phyloP scores from a whole-genome alignment of 768 basidiomycete genomes.

The Nevesoporus exiguus region DNA sequence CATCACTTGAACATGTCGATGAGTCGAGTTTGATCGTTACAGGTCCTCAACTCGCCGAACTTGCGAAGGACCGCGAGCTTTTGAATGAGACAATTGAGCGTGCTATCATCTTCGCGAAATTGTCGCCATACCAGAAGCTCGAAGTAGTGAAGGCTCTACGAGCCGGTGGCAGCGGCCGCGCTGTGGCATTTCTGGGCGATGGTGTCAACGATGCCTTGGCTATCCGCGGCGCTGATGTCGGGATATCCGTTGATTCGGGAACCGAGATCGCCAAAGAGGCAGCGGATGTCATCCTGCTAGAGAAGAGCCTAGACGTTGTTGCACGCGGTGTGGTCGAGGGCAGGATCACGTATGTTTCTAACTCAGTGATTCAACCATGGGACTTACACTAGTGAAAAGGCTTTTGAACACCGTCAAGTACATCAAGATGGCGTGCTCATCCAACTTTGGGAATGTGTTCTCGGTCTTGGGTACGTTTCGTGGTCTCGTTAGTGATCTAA shows the following conservation, averaged over 20 bases:
- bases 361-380: not conserved
- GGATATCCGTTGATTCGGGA: slow-evolving; percentile 34
- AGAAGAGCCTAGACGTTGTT: slow-evolving; percentile 36
- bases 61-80: slow-evolving; percentile 27
- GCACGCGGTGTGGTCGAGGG: slow-evolving; percentile 32
- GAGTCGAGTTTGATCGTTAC: slow-evolving; percentile 29
- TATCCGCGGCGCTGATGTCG: slow-evolving; percentile 32
- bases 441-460: slow-evolving; percentile 36
- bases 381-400: slow-evolving; percentile 20
- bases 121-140: slow-evolving; percentile 34
- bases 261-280: slow-evolving; percentile 38
- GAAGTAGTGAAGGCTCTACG: slow-evolving; percentile 32
- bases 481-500: not conserved
- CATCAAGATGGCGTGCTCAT: slow-evolving; percentile 38
- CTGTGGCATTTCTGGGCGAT: slow-evolving; percentile 31
- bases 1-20: slow-evolving; percentile 2
- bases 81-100: slow-evolving; percentile 29
- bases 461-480: slow-evolving; percentile 27
- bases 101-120: slow-evolving; percentile 30
- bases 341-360: slow-evolving; percentile 30
- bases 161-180: slow-evolving; percentile 23
- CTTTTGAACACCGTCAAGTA: slow-evolving; percentile 37
- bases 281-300: slow-evolving; percentile 35
- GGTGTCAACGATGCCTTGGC: slow-evolving; percentile 33
- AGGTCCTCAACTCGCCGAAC: slow-evolving; percentile 27